Base-by-base conservation (phyloP, 495 filamentous ascomycete species). In the Tuber brumale region DNA sequence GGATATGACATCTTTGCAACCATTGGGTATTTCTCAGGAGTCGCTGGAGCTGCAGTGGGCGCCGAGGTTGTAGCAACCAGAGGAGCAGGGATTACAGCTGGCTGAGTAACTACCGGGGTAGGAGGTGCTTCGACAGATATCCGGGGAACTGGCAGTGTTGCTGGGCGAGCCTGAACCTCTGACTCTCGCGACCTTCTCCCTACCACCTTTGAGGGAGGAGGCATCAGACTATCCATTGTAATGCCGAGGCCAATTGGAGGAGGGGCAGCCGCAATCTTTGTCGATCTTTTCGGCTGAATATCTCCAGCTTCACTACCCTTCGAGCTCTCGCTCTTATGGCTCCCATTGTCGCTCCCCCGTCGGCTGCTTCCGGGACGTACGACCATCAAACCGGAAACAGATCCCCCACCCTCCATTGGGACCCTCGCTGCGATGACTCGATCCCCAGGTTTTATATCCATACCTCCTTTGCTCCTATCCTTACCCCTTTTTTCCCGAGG, bases 1-100 rank as follows among this genome's bases (percentile, higher is more conserved):
- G 77, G 78, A 10, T 79, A 79, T 61, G 75, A 76, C 12, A 80
- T 27, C 10, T 76, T 80, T 70, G 78, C 78, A 73, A 80, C 79
- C 31, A 76, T 76, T 23, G 78, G 78, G 45, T 80, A 76, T 44
- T 66, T 76, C 42, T 39, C 27, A 6, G 9, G n/a, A 35, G 43
- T 8, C 5, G 41, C 43, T 8, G 70, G 73, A 6, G 76, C 44
- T 23, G 71, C 48, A 12, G 27, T 4, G 3, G 27, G 27, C 4
- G 57, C 27, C 27, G 57, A 66, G 27, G 57, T 8, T 18, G 57
- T 12, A 10, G 16, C 12, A 43, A 70, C 2, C n/a, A 43, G 39
- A 35, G 48, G 16, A 41, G 75, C 35, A 31, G 57, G 57, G 4
- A 12, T 66, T 66, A 35, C 27, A 66, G 14, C 6, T 66, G 77